These are phyloP conservation scores for Spinacia oleracea DNA, from an alignment of 179 eudicot species.

Conservation along the genomic window DNA sequence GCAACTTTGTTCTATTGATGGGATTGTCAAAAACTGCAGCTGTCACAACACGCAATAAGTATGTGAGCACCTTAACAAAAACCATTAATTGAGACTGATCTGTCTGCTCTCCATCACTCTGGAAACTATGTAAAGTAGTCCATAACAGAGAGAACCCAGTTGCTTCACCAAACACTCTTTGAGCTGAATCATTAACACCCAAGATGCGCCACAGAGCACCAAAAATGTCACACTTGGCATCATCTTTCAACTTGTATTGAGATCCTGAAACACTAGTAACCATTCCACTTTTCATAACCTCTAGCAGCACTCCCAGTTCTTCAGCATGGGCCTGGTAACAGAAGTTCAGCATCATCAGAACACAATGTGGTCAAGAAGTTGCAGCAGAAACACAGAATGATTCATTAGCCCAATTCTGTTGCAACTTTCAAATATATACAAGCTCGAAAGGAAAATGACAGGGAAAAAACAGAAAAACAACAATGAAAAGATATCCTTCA, in stretches of 20 bases:
- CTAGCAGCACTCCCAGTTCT: constrained; percentile 86
- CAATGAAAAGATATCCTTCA: not conserved
- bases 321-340: constrained; percentile 81
- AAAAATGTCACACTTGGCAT: constrained; percentile 92
- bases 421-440: not conserved
- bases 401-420: constrained; percentile 7
- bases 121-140: constrained; percentile 85
- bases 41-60: constrained; percentile 84
- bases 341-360: constrained; percentile 13
- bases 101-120: constrained; percentile 53
- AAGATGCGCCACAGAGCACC: constrained; percentile 97
- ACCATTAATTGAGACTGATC: constrained; percentile 45
- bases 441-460: not conserved
- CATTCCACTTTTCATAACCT: constrained; percentile 93
- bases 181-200: constrained; percentile 76
- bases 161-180: constrained; percentile 97
- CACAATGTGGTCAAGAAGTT: constrained; percentile 4
- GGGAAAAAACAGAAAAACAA: not conserved
- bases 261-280: constrained; percentile 80
- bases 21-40: constrained; percentile 77
- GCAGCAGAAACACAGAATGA: not conserved
- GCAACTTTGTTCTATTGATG: constrained; percentile 76
- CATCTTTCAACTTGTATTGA: constrained; percentile 68
- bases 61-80: constrained; percentile 67
- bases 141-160: constrained; percentile 92